A percentile compares a stretch with the other conserved stretches of the same genome.
Evolutionary conservation across 345 rosid species (phyloP).

Genomic region (Salix udensis): DNA sequence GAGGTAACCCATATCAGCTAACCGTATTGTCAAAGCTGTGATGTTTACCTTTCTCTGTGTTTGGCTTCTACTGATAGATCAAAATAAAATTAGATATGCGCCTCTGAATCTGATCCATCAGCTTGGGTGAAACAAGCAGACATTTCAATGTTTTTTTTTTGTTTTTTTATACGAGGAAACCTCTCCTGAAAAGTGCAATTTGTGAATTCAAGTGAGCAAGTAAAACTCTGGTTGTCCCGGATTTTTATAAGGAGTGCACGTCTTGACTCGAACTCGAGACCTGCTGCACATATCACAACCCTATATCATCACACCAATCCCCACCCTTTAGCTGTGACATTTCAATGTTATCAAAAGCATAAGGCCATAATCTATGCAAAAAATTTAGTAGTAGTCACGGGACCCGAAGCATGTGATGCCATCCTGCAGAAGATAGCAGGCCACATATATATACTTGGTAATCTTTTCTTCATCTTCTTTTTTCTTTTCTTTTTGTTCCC

Average conservation of each 20-base stretch:
- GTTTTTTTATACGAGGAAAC: background rate
- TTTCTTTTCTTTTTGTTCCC: background rate
- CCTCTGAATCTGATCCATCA: slow-evolving; percentile 1
- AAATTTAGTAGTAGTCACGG: slow-evolving; percentile 16
- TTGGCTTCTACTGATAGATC: background rate
- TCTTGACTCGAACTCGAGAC: too few relatives aligned
- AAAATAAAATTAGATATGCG: slow-evolving; percentile 1
- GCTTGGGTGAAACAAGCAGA: slow-evolving; percentile 14
- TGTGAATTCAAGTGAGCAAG: too few relatives aligned
- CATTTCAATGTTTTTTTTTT: background rate
- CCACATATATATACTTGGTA: background rate
- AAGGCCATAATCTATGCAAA: slow-evolving; percentile 11
- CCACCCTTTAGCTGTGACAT: background rate
- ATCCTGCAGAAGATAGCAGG: background rate
- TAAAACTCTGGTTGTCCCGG: fast-evolving
- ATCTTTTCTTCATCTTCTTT: background rate
- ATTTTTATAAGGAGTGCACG: fast-evolving
- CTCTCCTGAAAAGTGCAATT: too few relatives aligned
- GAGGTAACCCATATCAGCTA: background rate
- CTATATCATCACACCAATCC: too few relatives aligned
- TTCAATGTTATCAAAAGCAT: slow-evolving; percentile 5
- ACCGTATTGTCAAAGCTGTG: background rate
- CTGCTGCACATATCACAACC: too few relatives aligned
- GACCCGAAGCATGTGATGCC: slow-evolving; percentile 29
- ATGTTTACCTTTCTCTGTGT: background rate